phyloP scores from a whole-genome alignment of 768 basidiomycete species.

The Rhodotorula kratochvilovae region DNA sequence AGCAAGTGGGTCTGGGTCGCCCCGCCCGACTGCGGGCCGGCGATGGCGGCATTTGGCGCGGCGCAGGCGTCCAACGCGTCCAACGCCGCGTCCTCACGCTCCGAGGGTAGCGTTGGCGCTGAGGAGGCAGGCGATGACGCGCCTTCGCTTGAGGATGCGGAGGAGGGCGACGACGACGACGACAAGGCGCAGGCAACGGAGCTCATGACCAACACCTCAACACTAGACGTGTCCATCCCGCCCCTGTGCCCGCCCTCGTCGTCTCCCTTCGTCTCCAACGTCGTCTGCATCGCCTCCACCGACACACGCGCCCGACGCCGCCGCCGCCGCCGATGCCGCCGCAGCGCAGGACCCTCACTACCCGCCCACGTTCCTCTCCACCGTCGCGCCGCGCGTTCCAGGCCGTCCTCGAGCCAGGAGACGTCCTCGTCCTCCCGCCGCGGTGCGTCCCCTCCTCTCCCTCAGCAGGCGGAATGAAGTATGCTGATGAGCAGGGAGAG shows the following conservation, averaged over 20 bases:
- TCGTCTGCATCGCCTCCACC: no score
- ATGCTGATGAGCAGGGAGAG: no score
- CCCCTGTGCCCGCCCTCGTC: conserved; percentile 22
- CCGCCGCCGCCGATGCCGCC: background rate
- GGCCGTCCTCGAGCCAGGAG: conserved; percentile 67
- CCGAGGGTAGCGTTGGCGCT: no score
- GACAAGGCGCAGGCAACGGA: conserved; percentile 27
- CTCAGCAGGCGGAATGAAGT: no score
- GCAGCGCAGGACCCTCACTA: background rate
- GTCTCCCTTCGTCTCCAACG: background rate
- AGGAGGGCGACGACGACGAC: background rate
- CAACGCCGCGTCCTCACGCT: no score
- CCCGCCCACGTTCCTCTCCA: conserved; percentile 52
- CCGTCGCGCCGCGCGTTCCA: conserved; percentile 62
- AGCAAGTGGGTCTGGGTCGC: conserved; percentile 88
- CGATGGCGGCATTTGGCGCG: conserved; percentile 57
- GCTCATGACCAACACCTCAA: conserved; percentile 74
- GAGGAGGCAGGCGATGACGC: no score
- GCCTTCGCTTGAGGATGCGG: background rate
- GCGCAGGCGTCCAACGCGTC: background rate
- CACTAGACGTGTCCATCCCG: conserved; percentile 67
- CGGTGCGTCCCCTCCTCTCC: conserved; percentile 48
- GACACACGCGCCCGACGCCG: background rate
- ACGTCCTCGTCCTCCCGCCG: conserved; percentile 81
- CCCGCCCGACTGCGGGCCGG: conserved; percentile 54